Evolutionary conservation across 176 grass and related monocot genomes (phyloP).

Genomic region (Ananas comosus): DNA sequence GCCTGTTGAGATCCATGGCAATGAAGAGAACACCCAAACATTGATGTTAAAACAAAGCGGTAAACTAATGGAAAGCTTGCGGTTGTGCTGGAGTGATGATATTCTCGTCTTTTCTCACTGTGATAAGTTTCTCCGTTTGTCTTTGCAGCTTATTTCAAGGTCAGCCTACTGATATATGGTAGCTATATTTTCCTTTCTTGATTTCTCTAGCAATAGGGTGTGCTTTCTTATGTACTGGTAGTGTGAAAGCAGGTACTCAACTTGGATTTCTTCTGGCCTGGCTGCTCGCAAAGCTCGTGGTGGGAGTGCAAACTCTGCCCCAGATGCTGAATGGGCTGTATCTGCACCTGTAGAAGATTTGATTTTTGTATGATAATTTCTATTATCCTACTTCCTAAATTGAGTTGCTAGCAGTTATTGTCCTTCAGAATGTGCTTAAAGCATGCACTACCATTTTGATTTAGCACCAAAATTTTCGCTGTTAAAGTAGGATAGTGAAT

Average conservation of each 20-base stretch:
- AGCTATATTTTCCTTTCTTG: constrained; percentile 6
- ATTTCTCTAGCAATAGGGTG: constrained; percentile 17
- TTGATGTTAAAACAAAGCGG: constrained; percentile 76
- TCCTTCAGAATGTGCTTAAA: not conserved
- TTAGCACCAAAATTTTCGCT: no score
- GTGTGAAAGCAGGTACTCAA: constrained; percentile 56
- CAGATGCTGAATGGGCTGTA: constrained; percentile 68
- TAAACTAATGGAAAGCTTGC: constrained; percentile 80
- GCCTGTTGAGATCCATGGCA: constrained; percentile 31
- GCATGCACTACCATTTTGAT: not conserved
- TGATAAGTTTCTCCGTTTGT: constrained; percentile 91
- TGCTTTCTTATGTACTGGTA: constrained; percentile 12
- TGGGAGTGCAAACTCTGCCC: constrained; percentile 33
- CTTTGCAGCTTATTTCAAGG: constrained; percentile 94
- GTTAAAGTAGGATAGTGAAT: no score
- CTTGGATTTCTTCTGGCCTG: constrained; percentile 87
- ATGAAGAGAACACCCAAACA: constrained; percentile 30
- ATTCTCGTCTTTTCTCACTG: constrained; percentile 83
- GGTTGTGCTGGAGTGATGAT: constrained; percentile 79
- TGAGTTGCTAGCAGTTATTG: not conserved
- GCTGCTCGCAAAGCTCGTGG: constrained; percentile 42
- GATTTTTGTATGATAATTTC: constrained; percentile 58
- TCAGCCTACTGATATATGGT: constrained; percentile 18
- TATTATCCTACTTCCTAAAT: not conserved
- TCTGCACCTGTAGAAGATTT: constrained; percentile 79